A percentile compares a stretch with the other conserved stretches of the same genome.
Evolutionary conservation across 495 filamentous ascomycete species (phyloP).

Genomic region (Neurospora cerealis): DNA sequence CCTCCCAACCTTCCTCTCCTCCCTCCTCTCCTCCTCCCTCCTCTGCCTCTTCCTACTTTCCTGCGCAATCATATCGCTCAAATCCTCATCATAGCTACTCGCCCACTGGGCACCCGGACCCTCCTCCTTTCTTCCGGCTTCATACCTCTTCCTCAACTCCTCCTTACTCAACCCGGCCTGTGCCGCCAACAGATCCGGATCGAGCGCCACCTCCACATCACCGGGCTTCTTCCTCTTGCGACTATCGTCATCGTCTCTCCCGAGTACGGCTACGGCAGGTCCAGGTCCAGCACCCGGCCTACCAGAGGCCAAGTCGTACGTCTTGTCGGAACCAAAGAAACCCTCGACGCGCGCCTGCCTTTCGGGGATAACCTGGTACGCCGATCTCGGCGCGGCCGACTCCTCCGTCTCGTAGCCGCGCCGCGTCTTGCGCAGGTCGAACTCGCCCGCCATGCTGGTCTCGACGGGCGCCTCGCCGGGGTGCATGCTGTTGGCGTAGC

Average conservation of each 20-base stretch:
- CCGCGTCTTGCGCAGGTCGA: constrained; percentile 81
- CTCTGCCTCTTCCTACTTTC: constrained; percentile 84
- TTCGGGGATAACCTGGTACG: constrained; percentile 88
- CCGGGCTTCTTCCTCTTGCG: constrained; percentile 90
- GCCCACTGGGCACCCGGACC: constrained; percentile 53
- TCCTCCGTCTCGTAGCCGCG: constrained; percentile 87
- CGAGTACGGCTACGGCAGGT: constrained; percentile 47
- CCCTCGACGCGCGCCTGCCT: constrained; percentile 72
- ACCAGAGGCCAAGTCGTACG: constrained; percentile 63
- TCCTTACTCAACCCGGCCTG: constrained; percentile 63
- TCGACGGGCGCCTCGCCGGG: constrained; percentile 34
- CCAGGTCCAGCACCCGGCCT: constrained; percentile 14
- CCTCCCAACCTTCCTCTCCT: constrained; percentile 28
- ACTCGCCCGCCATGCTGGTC: constrained; percentile 72
- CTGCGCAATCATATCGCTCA: constrained; percentile 93
- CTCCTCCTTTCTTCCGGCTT: constrained; percentile 64
- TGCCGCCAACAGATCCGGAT: constrained; percentile 62
- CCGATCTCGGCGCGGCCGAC: constrained; percentile 50
- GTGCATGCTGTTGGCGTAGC: constrained; percentile 68
- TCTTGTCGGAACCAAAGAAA: constrained; percentile 91
- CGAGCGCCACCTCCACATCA: constrained; percentile 85
- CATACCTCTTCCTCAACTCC: constrained; percentile 52
- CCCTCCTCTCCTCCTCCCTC: constrained; percentile 67
- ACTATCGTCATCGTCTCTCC: constrained; percentile 62
- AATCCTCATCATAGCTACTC: constrained; percentile 69